Evolutionary conservation across 2,329 filamentous ascomycete genomes (phyloP), one percentile per base, ranked within the genome.

Genomic region (Zymoseptoria tritici): DNA sequence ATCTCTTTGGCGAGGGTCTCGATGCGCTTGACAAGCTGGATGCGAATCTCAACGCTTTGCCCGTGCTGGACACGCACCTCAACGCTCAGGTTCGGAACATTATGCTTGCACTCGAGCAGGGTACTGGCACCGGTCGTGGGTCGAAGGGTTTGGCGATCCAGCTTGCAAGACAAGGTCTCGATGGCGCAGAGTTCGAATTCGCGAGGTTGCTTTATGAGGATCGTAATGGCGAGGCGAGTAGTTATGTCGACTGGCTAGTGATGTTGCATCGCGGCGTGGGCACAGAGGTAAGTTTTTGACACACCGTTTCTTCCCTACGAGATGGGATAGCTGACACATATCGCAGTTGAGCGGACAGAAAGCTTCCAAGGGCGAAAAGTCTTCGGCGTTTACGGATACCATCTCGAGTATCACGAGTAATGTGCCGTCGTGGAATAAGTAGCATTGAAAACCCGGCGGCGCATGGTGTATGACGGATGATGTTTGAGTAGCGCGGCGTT

Each of bases 181-280:
- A 99, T 71, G 94, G 94, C 0, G 90, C 92, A 2, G 94, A 99
- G 75, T 97, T 91, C 70, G 94, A 99, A 75, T 99, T 97, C 79
- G 94, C 94, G 7, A 81, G 92, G 57, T 80, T 95, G 76, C 76
- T 99, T 66, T 86, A 96, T 31, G 94, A 99, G 76, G 94, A 99
- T 72, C 84, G 94, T 65, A 97, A 97, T 74, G 96, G 96, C 67
- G 94, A 99, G 78, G 94, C 94, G 42, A 92, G 96, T 77, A 96
- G 90, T 72, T 99, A 97, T 75, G 94, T 97, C 36, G 94, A 99
- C 77, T 99, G 94, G 94, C 80, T 99, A 70, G 94, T 99, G 60
- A 90, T 96, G 75, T 83, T 97, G 63, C 94, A 99, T 76, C 88
- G 93, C 68, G 87, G 89, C 67, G 94, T 99, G 65, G 92, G 96